phyloP scores from a whole-genome alignment of 331 rosid species.

The Spiraea crenata region DNA sequence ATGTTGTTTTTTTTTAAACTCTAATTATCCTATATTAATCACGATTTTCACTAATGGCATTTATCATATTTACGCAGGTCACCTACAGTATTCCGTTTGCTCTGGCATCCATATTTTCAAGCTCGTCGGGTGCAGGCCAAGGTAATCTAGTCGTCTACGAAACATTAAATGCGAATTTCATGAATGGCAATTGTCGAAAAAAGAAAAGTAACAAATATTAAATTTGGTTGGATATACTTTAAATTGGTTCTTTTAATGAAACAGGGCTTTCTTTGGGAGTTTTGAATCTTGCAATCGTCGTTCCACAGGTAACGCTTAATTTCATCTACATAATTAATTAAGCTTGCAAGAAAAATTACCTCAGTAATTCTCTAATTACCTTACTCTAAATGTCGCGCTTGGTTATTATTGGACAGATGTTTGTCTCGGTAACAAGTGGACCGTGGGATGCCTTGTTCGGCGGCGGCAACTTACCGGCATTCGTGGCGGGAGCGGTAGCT shows the following conservation, averaged over 20 bases:
- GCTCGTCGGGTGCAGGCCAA: constrained; percentile 74
- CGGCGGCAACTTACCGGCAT: constrained; percentile 85
- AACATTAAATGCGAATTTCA: too few species aligned
- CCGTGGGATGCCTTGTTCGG: constrained; percentile 77
- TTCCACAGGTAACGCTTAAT: constrained; percentile 55
- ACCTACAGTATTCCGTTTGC: constrained; percentile 85
- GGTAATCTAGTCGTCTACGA: constrained; percentile 32
- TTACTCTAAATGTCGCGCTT: not conserved
- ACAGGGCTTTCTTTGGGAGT: constrained; percentile 86
- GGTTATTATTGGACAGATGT: constrained; percentile 38
- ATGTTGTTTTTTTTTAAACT: too few species aligned
- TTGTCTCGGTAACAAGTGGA: constrained; percentile 74
- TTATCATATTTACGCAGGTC: constrained; percentile 39
- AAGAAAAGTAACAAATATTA: too few species aligned
- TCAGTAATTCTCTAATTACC: too few species aligned
- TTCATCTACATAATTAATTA: not conserved
- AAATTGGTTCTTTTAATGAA: not conserved
- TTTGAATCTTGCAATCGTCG: constrained; percentile 71
- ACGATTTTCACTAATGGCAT: not conserved
- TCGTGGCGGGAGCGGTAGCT: constrained; percentile 71
- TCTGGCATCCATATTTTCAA: constrained; percentile 76
- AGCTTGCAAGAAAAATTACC: not conserved
- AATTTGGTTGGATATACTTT: not conserved
- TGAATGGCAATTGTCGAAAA: too few species aligned
- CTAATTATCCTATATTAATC: not conserved